These are phyloP conservation scores for Podospora conica DNA, from an alignment of 495 filamentous ascomycete genomes.

Conservation along the genomic window DNA sequence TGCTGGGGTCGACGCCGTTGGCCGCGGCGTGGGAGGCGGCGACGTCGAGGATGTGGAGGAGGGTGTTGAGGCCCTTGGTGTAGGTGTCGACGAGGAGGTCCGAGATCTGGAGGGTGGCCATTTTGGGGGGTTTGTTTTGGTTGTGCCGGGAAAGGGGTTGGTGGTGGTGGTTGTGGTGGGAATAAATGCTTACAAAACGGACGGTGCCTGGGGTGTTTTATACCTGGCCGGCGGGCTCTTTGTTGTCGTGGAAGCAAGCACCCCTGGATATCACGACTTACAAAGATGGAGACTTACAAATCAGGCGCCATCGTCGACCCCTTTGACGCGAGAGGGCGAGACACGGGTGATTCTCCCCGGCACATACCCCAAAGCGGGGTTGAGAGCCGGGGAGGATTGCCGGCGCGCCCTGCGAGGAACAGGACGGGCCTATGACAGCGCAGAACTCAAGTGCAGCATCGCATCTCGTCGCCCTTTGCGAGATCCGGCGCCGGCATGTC, in stretches of 20 bases:
- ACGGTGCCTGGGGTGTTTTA: background rate
- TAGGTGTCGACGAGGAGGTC: conserved; percentile 23
- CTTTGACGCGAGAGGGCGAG: background rate
- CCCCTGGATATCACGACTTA: background rate
- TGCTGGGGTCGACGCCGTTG: conserved; percentile 14
- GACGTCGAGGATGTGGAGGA: conserved; percentile 23
- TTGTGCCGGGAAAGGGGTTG: background rate
- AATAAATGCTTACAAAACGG: background rate
- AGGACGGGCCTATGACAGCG: background rate
- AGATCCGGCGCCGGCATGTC: conserved; percentile 6
- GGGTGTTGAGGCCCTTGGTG: conserved; percentile 23
- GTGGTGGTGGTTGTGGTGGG: background rate
- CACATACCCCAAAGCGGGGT: background rate
- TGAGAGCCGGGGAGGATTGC: background rate
- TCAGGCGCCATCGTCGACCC: background rate
- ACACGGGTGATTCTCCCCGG: background rate
- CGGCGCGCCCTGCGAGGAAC: background rate
- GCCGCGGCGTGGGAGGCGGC: conserved; percentile 23
- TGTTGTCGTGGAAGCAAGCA: background rate
- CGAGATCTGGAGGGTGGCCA: conserved; percentile 25
- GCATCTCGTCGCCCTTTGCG: background rate
- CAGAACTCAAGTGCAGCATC: background rate
- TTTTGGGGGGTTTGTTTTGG: background rate
- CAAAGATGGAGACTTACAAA: background rate
- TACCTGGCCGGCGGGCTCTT: background rate